Evolutionary conservation across 768 basidiomycete genomes (phyloP), one percentile per base, ranked within the genome.

Genomic region (Fomitopsis pulvina): DNA sequence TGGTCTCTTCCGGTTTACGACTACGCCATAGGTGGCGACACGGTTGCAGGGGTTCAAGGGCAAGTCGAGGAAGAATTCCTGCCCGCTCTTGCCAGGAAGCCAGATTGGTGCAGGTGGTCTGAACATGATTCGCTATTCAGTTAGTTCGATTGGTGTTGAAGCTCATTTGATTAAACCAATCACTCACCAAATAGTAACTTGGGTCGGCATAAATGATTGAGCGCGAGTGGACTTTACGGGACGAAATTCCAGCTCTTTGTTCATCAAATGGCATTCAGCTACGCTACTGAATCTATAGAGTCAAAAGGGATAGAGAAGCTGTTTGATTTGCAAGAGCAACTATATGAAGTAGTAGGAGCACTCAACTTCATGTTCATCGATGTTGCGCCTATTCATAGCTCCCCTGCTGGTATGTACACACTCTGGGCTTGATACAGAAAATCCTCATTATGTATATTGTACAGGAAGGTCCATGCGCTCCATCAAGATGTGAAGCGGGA

Each of bases 131-230:
- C 63, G 6, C 52, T 67, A n/a, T 65, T 64, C 41, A 48, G 66
- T 64, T 45, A 46, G 53, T 6, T 40, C n/a, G 10, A 22, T 43
- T 32, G 10, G 46, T 25, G 16, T 4, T 2, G 3, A 7, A n/a
- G n/a, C 5, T 29, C 30, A 28, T 21, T 29, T 41, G 8, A 12
- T 34, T 47, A 24, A 50, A 27, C 9, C 25, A 2, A 37, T 41
- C 18, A 20, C 14, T 37, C 34, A n/a, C 34, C 14, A n/a, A 28
- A 18, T 48, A 83, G 81, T 80, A 4, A 80, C 77, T 2, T 84
- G 80, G 79, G 68, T 82, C 42, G 83, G 83, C 2, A 83, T 84
- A 50, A 85, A 85, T 51, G 83, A 84, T 63, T 75, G 76, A 69
- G 77, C 70, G 78, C 79, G 60, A 44, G 72, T 54, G 16, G 2